phyloP scores from a whole-genome alignment of 768 basidiomycete species.

The Mycena belliarum region DNA sequence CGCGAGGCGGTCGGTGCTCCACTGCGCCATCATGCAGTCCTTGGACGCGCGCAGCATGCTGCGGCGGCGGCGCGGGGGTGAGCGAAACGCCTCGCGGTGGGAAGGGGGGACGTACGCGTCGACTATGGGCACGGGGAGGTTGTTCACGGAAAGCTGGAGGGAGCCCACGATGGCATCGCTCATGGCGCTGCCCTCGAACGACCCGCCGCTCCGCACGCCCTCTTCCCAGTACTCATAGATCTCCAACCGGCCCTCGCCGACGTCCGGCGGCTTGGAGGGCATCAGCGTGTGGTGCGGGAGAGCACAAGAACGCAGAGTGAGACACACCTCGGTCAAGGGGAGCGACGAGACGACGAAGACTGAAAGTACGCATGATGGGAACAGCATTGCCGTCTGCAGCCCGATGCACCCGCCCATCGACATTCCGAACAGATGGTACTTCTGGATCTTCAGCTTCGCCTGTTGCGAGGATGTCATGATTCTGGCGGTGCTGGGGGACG shows the following conservation, averaged over 20 bases:
- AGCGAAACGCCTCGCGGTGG: not conserved
- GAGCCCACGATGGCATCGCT: slow-evolving; percentile 8
- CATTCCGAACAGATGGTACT: slow-evolving; percentile 21
- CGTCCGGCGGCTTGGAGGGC: slow-evolving; percentile 16
- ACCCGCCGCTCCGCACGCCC: not conserved
- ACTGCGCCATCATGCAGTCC: not conserved
- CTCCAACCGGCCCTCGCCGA: slow-evolving; percentile 20
- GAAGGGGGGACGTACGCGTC: slow-evolving; percentile 10
- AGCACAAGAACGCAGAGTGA: not conserved
- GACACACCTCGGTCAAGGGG: slow-evolving; percentile 17
- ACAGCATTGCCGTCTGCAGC: slow-evolving; percentile 17
- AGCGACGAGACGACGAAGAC: slow-evolving; percentile 22
- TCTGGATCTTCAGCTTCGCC: slow-evolving; percentile 13
- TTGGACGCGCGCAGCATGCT: slow-evolving; percentile 3
- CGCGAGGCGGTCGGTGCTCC: slow-evolving; percentile 5
- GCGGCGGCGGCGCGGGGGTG: not conserved
- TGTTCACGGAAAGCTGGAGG: slow-evolving; percentile 16
- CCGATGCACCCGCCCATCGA: slow-evolving; percentile 24
- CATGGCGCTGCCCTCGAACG: not conserved
- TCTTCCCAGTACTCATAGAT: slow-evolving; percentile 22
- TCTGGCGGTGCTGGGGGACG: not conserved
- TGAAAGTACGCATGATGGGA: slow-evolving; percentile 9
- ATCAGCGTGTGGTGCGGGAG: not conserved
- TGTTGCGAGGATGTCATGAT: not conserved
- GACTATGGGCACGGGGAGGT: not conserved